Percentiles rank a stretch among this genome's conserved stretches.
phyloP scores from a whole-genome alignment of 208 protist species.

The Trypanosoma caninum region DNA sequence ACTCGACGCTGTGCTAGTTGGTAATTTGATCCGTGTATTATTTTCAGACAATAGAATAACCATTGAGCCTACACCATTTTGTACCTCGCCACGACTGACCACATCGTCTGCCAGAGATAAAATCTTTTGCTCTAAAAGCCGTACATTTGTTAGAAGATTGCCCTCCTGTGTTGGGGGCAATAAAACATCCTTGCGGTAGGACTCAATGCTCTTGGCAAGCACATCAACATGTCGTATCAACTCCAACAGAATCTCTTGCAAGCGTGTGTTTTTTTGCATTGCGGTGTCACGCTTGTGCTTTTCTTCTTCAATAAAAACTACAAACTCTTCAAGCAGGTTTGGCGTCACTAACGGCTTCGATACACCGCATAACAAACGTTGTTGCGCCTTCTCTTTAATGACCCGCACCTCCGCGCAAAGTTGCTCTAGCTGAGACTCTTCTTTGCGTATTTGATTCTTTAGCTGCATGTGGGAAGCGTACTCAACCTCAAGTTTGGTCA shows the following conservation, averaged over 20 bases:
- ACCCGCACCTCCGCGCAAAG: conserved; percentile 22
- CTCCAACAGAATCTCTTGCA: conserved; percentile 29
- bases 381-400: background rate
- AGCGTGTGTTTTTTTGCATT: conserved; percentile 16
- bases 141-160: conserved; percentile 34
- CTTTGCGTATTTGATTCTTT: conserved; percentile 33
- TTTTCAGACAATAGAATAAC: conserved; percentile 8
- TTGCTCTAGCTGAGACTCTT: conserved; percentile 21
- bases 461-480: conserved; percentile 69
- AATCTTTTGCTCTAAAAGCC: conserved; percentile 45
- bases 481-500: conserved; percentile 44
- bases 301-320: conserved; percentile 35
- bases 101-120: conserved; percentile 60
- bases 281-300: conserved; percentile 18
- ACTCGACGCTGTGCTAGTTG: background rate
- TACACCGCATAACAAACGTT: conserved; percentile 12
- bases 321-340: conserved; percentile 40
- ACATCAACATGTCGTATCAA: conserved; percentile 36
- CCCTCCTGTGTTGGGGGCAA: conserved; percentile 22
- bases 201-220: conserved; percentile 21
- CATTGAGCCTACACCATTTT: background rate
- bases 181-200: conserved; percentile 42
- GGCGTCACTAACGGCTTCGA: conserved; percentile 17
- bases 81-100: background rate
- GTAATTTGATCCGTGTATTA: conserved; percentile 25